Conservation (phyloP, 2,329 filamentous ascomycete genomes). For the Lithohypha guttulata region DNA sequence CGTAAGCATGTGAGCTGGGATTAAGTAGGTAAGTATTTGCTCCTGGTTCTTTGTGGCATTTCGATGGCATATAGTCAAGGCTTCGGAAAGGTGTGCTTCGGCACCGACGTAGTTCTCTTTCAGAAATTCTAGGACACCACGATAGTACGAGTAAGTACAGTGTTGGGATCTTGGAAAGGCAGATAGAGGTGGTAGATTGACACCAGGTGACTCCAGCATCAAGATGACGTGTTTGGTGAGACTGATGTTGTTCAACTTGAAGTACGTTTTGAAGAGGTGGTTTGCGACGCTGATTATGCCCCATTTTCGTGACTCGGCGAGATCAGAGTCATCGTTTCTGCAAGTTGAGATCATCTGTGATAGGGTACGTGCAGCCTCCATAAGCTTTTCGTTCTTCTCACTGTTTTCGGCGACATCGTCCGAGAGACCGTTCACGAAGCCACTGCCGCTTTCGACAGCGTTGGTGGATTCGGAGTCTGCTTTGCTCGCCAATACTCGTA, state of each 20-base stretch:
- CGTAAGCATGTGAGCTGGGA: constrained; percentile 84
- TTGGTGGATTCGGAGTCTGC: constrained; percentile 62
- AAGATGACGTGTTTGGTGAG: constrained; percentile 82
- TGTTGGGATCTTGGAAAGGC: constrained; percentile 80
- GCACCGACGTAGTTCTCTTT: constrained; percentile 87
- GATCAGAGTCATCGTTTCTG: constrained; percentile 53
- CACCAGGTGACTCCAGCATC: constrained; percentile 63
- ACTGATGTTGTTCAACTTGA: constrained; percentile 81
- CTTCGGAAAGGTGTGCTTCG: constrained; percentile 67
- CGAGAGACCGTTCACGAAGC: constrained; percentile 47
- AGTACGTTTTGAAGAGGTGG: constrained; percentile 95
- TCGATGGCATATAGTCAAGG: constrained; percentile 71
- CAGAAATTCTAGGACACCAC: constrained; percentile 83
- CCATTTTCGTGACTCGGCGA: constrained; percentile 93
- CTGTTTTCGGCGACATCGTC: constrained; percentile 72
- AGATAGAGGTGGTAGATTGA: constrained; percentile 70
- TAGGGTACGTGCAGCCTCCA: constrained; percentile 81
- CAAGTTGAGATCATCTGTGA: constrained; percentile 90
- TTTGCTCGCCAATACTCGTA: constrained; percentile 80
- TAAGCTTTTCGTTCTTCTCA: constrained; percentile 72
- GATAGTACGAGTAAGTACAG: constrained; percentile 93
- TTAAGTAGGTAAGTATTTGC: constrained; percentile 87
- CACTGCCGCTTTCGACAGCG: constrained; percentile 34
- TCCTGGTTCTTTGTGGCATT: constrained; percentile 66
- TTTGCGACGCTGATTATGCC: constrained; percentile 93